Conservation (phyloP, 2,329 filamentous ascomycete species). For the Hypoxylon sp. region DNA sequence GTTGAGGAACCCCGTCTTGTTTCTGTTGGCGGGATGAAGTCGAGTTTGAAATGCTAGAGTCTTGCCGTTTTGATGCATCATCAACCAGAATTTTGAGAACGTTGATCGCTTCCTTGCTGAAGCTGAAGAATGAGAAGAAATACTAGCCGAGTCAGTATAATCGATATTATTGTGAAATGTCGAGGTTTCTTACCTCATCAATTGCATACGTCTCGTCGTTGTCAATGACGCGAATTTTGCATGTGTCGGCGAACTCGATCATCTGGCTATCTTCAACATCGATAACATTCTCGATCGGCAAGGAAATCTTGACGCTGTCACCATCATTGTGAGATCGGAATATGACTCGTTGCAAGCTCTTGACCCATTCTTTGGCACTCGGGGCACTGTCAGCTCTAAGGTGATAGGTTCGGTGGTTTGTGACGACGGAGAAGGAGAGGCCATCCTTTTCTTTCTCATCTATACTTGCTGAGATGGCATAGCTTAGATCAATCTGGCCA, state of each 20-base stretch:
- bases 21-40: constrained; percentile 20
- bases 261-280: constrained; percentile 94
- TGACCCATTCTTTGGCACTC: constrained; percentile 97
- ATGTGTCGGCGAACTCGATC: constrained; percentile 91
- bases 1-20: constrained; percentile 23
- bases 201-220: constrained; percentile 95
- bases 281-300: constrained; percentile 89
- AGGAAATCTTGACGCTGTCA: constrained; percentile 94
- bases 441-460: constrained; percentile 83
- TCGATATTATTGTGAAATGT: background rate
- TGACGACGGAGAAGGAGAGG: constrained; percentile 84
- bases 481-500: constrained; percentile 92
- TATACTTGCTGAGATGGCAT: constrained; percentile 88
- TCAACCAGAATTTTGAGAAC: constrained; percentile 82
- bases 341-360: constrained; percentile 92
- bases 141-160: constrained; percentile 71
- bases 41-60: constrained; percentile 53
- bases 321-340: constrained; percentile 97
- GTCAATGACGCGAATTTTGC: constrained; percentile 93
- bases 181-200: constrained; percentile 78
- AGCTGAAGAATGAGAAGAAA: constrained; percentile 95
- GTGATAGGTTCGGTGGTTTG: constrained; percentile 85
- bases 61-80: constrained; percentile 68
- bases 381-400: constrained; percentile 90
- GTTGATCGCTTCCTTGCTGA: constrained; percentile 85